Percentiles rank a stretch among this genome's conserved stretches.
Evolutionary conservation across 805 yeast genomes (phyloP).

Genomic region (Candida quercuum): DNA sequence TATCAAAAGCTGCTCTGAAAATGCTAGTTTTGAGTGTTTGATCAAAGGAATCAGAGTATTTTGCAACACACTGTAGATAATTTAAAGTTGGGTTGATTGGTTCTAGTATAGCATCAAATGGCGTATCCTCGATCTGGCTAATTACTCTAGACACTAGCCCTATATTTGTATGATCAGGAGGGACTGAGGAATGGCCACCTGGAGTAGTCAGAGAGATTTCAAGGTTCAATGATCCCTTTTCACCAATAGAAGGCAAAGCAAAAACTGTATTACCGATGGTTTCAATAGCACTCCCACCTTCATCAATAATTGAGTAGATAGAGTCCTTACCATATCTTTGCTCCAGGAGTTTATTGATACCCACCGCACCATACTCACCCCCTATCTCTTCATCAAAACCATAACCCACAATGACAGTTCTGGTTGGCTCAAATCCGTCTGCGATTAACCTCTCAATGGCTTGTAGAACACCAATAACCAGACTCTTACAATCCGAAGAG

Average conservation of each 20-base stretch:
- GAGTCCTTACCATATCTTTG: slow-evolving; percentile 55
- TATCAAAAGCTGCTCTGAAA: slow-evolving; percentile 30
- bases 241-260: slow-evolving; percentile 54
- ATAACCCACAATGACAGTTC: slow-evolving; percentile 56
- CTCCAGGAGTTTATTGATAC: slow-evolving; percentile 39
- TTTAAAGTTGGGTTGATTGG: slow-evolving; percentile 48
- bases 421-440: slow-evolving; percentile 41
- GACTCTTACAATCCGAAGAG: slow-evolving; percentile 63
- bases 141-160: slow-evolving; percentile 58
- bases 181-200: slow-evolving; percentile 72
- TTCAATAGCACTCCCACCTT: slow-evolving; percentile 34
- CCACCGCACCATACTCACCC: slow-evolving; percentile 56
- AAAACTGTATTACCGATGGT: slow-evolving; percentile 31
- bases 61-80: slow-evolving; percentile 58
- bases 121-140: slow-evolving; percentile 47
- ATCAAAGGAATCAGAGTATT: slow-evolving; percentile 29
- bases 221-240: slow-evolving; percentile 55
- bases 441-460: slow-evolving; percentile 47
- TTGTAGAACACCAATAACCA: slow-evolving; percentile 58
- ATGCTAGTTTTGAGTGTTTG: slow-evolving; percentile 23
- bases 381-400: slow-evolving; percentile 76
- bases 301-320: slow-evolving; percentile 60
- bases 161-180: slow-evolving; percentile 70
- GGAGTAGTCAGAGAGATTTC: slow-evolving; percentile 47
- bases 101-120: slow-evolving; percentile 41